phyloP scores from a whole-genome alignment of 2,329 filamentous ascomycete genomes.

The Talaromyces sp. region DNA sequence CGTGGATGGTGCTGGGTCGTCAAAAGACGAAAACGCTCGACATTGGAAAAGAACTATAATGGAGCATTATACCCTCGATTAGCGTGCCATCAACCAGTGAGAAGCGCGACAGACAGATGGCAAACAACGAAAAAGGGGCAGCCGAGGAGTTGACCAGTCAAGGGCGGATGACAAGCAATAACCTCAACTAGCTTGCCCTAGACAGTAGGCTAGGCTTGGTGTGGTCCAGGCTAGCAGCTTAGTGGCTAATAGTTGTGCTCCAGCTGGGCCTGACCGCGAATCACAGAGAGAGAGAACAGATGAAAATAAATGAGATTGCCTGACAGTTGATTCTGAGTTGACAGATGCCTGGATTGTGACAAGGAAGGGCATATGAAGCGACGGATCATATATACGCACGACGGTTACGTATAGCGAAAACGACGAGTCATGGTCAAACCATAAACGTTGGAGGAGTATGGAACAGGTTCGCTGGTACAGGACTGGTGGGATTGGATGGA shows the following conservation, averaged over 20 bases:
- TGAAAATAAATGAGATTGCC: background rate
- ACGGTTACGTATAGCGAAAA: background rate
- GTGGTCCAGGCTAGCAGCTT: constrained; percentile 6
- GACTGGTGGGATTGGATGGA: background rate
- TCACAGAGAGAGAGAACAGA: background rate
- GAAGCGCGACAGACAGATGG: background rate
- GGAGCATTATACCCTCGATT: constrained; percentile 14
- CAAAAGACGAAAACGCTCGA: constrained; percentile 34
- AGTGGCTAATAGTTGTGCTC: constrained; percentile 4
- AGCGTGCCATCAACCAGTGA: background rate
- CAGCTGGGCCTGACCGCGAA: background rate
- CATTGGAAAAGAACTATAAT: constrained; percentile 40
- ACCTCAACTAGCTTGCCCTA: constrained; percentile 7
- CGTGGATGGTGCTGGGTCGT: constrained; percentile 31
- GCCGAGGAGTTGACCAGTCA: background rate
- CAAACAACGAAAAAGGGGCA: constrained; percentile 1
- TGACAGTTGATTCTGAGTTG: background rate
- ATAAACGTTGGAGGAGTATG: too few species aligned
- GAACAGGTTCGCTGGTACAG: background rate
- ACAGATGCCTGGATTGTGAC: background rate
- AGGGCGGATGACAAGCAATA: background rate
- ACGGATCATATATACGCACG: background rate
- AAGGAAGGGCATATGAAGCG: background rate
- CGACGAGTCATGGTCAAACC: constrained; percentile 1
- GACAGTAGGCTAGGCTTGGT: background rate